These are phyloP conservation scores for Sporothrix variecibatus DNA, from an alignment of 2,329 filamentous ascomycete species.

Conservation along the genomic window DNA sequence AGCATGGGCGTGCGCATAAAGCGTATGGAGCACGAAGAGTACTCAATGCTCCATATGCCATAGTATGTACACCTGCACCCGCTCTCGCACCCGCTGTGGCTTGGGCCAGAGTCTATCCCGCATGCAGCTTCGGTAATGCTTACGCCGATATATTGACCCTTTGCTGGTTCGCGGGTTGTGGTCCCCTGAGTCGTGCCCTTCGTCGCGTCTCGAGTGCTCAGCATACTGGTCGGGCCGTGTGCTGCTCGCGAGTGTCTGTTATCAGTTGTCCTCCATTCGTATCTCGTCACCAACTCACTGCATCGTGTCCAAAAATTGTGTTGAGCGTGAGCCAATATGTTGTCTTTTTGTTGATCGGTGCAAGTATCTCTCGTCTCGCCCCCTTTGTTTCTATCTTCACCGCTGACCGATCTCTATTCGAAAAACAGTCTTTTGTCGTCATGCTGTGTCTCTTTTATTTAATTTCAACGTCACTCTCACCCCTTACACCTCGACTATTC, in stretches of 20 bases:
- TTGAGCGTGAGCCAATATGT: constrained; percentile 8
- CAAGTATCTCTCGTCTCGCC: neutral
- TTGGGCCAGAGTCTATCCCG: neutral
- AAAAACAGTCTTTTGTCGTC: neutral
- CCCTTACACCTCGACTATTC: constrained; percentile 53
- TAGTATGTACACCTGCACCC: neutral
- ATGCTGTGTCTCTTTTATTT: neutral
- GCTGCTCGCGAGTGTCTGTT: neutral
- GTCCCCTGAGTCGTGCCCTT: neutral
- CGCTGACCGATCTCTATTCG: neutral
- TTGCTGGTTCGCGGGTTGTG: neutral
- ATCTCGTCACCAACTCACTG: neutral
- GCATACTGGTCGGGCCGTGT: neutral
- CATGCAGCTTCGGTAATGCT: neutral
- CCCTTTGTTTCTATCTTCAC: neutral
- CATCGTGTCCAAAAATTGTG: neutral
- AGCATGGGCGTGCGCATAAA: neutral
- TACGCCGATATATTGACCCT: neutral
- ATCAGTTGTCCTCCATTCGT: neutral
- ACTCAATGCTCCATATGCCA: neutral
- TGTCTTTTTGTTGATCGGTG: neutral
- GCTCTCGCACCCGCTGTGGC: constrained; percentile 2
- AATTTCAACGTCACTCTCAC: neutral
- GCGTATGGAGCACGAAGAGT: neutral
- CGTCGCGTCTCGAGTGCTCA: neutral